Evolutionary conservation across 129 eudicot genomes (phyloP).

Genomic region (Lonicera japonica): DNA sequence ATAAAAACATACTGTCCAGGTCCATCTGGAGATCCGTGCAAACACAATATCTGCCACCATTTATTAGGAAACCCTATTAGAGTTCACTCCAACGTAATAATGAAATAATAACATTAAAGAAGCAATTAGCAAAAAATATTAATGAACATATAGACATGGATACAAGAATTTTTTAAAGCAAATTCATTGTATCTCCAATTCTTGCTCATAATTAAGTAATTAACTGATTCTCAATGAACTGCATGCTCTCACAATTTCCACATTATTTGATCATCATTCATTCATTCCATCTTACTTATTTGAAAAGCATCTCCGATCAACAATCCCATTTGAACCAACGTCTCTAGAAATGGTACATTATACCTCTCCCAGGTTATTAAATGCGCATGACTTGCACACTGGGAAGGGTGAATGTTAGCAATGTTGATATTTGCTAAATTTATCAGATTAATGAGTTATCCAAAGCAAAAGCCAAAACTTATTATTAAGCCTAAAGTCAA

Average conservation of each 20-base stretch:
- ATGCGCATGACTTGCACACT: too few relatives aligned
- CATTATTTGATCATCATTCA: too few relatives aligned
- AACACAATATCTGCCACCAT: conserved; percentile 74
- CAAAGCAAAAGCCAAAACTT: background rate
- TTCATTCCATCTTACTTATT: too few relatives aligned
- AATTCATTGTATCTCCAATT: background rate
- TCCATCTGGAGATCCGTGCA: conserved; percentile 99
- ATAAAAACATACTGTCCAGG: conserved; percentile 77
- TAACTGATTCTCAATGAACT: too few relatives aligned
- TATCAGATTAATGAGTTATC: background rate
- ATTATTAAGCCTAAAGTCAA: background rate
- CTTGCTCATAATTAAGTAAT: background rate
- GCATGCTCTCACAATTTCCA: too few relatives aligned
- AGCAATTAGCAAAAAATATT: background rate
- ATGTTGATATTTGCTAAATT: background rate
- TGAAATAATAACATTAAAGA: background rate
- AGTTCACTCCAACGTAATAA: background rate
- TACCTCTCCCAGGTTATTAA: too few relatives aligned
- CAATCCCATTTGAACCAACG: too few relatives aligned
- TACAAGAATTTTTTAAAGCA: background rate
- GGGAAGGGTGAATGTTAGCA: background rate
- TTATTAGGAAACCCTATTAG: conserved; percentile 9
- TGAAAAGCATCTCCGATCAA: too few relatives aligned
- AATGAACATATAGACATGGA: background rate
- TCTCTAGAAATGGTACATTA: too few relatives aligned